Evolutionary conservation across 257 asterid genomes (phyloP).

Genomic region (Solanum infundibuliforme): DNA sequence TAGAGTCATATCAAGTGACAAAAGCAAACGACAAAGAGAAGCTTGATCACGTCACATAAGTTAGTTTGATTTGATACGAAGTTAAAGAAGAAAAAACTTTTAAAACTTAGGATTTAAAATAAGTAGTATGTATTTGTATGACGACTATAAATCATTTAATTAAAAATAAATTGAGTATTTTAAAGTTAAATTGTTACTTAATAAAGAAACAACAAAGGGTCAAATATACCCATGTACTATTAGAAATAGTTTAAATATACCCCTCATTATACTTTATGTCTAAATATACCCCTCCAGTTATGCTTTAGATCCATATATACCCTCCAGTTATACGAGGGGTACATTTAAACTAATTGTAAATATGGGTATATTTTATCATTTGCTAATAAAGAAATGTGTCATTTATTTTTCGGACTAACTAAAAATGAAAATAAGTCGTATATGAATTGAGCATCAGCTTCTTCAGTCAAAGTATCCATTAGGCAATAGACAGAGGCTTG

Average conservation of each 20-base stretch:
- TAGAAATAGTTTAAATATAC: too few relatives aligned
- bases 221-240: background rate
- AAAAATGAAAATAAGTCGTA: background rate
- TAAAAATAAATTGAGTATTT: too few relatives aligned
- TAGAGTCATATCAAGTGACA: background rate
- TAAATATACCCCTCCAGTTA: background rate
- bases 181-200: too few relatives aligned
- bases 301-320: too few relatives aligned
- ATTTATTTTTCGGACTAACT: too few relatives aligned
- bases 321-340: background rate
- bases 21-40: background rate
- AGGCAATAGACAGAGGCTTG: background rate
- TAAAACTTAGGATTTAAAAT: too few relatives aligned
- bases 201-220: too few relatives aligned
- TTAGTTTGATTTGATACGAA: too few relatives aligned
- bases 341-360: too few relatives aligned
- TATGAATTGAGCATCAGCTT: background rate
- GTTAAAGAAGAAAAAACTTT: fast-evolving
- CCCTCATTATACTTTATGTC: background rate
- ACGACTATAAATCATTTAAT: too few relatives aligned
- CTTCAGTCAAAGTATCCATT: background rate
- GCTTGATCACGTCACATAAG: background rate
- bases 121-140: too few relatives aligned
- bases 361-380: too few relatives aligned
- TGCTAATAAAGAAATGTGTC: background rate